phyloP scores from a whole-genome alignment of 1,139 yeast genomes.

The Hansenula anomala region DNA sequence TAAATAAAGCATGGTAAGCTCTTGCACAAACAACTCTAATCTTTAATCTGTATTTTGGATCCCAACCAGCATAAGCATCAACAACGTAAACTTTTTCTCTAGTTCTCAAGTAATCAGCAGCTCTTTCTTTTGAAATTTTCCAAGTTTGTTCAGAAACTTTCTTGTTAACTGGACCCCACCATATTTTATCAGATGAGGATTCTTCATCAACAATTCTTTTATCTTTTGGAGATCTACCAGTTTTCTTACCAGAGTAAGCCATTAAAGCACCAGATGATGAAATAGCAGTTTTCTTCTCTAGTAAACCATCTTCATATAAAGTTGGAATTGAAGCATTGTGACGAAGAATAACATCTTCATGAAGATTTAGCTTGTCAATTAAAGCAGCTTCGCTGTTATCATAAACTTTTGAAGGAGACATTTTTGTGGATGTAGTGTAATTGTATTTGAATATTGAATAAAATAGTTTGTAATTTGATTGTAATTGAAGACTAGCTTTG shows the following conservation, averaged over 20 bases:
- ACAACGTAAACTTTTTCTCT: constrained; percentile 92
- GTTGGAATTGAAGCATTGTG: constrained; percentile 95
- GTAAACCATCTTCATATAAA: constrained; percentile 89
- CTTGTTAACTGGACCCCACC: constrained; percentile 99
- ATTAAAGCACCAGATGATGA: constrained; percentile 92
- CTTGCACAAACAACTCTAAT: constrained; percentile 97
- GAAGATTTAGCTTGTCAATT: constrained; percentile 27
- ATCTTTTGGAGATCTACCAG: constrained; percentile 98
- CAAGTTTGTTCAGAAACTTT: constrained; percentile 93
- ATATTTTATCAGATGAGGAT: constrained; percentile 74
- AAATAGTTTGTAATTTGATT: too few species aligned
- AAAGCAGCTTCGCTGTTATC: constrained; percentile 18
- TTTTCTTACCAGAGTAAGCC: constrained; percentile 93
- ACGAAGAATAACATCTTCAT: constrained; percentile 33
- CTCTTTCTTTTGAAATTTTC: constrained; percentile 95
- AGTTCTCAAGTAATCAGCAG: constrained; percentile 94
- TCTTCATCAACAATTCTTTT: constrained; percentile 96
- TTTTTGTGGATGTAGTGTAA: constrained; percentile 5
- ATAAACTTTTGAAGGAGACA: constrained; percentile 22
- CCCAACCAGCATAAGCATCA: constrained; percentile 99
- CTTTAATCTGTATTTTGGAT: constrained; percentile 94
- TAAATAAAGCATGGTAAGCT: constrained; percentile 96
- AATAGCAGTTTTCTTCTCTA: constrained; percentile 86
- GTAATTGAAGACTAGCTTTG: too few species aligned
- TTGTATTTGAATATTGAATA: constrained; percentile 1